Evolutionary conservation across 306 rosid species (phyloP), one percentile per base, ranked within the genome.

Genomic region (Echinosophora koreensis): DNA sequence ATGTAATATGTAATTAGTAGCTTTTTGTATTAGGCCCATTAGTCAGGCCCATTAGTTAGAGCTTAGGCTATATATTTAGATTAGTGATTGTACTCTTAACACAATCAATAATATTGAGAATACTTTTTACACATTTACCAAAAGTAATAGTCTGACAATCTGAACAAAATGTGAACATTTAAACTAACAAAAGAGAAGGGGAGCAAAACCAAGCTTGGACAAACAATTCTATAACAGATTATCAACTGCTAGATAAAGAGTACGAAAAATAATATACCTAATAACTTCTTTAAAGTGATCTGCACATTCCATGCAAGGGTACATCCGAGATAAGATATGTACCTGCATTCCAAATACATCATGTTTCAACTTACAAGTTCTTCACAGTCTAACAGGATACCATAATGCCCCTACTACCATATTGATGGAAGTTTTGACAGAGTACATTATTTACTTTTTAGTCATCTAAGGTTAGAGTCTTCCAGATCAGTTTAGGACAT

Each of bases 261-360:
- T 34, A 30, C 56, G 64, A 67, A 55, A 77, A 82, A 46, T 18
- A 65, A 14, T 64, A 71, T 85, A 92, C 98, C 96, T 90, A 62
- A 94, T 70, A 73, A 94, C 84, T 81, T 87, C 94, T 86, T 87
- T 86, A 75, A 94, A 94, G 86, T 94, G 98, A 83, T 94, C 94
- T 42, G 97, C 97, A 44, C 98, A 92, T 66, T 94, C 98, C 80
- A 75, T 88, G 88, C 97, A 92, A 51, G 98, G 98, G 77, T 94
- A 94, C 70, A 90, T 80, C 60, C 97, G 89, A 73, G 98, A 84
- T 76, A 92, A 82, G 75, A 92, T 94, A 13, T 87, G 80, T 85
- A 94, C 86, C 97, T 94, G 90, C 67, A 62, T 47, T 22, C 38
- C 65, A 59, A 78, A 84, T 71, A 28, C 73, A 81, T 3, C 77